Percentiles rank a stretch among this genome's conserved stretches.
Evolutionary conservation across 345 rosid species (phyloP).

Genomic region (Nephelium lappaceum): DNA sequence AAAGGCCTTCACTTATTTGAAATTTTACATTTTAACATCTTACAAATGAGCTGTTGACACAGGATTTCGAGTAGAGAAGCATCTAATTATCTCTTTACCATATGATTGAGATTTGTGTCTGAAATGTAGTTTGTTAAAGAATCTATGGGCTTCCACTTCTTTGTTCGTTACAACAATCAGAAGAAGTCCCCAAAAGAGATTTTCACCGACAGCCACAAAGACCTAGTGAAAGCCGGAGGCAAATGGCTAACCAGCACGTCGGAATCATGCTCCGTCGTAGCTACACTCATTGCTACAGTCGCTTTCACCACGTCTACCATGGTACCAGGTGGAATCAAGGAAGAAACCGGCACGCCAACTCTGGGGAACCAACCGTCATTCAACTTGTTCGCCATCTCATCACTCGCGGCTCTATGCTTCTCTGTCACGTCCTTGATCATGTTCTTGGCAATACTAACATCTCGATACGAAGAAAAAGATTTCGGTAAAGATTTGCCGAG

Average conservation of each 20-base stretch:
- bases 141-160: constrained; percentile 40
- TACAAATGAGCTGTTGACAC: no score
- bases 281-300: constrained; percentile 51
- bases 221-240: constrained; percentile 38
- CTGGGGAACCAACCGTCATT: constrained; percentile 35
- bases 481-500: constrained; percentile 36
- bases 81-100: no score
- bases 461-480: constrained; percentile 38
- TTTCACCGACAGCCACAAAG: constrained; percentile 38
- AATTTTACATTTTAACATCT: no score
- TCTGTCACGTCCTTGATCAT: constrained; percentile 37
- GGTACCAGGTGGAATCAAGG: constrained; percentile 39
- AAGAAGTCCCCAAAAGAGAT: constrained; percentile 38
- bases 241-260: constrained; percentile 52
- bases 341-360: constrained; percentile 28
- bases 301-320: constrained; percentile 53
- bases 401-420: constrained; percentile 40
- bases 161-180: constrained; percentile 29
- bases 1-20: no score
- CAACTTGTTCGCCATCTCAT: constrained; percentile 40
- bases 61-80: no score
- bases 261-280: constrained; percentile 53
- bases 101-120: neutral
- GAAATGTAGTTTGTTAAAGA: constrained; percentile 42
- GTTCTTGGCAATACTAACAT: constrained; percentile 44